Base-by-base conservation (phyloP, 805 yeast genomes). In the Diddensiella transvaalensis region DNA sequence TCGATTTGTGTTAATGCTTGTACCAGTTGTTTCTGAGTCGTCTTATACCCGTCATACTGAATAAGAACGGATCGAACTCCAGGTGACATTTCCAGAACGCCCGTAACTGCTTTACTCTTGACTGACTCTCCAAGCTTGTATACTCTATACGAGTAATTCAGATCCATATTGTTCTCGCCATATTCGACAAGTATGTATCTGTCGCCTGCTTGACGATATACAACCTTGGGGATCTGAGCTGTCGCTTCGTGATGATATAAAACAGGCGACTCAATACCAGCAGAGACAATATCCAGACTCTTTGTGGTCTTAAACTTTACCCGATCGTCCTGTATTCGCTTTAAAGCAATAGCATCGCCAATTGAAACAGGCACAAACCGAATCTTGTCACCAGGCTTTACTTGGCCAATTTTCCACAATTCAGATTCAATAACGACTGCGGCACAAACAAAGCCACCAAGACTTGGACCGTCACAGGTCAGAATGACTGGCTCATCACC, bases 371-470 rank as follows among this genome's bases (percentile, higher is more conserved):
- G 96, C 48, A 81, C 80, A 73, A 93, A 91, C 56, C 78, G 78
- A 51, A 91, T 81, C 42, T 67, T 59, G 62, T 93, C 98, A 62
- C 98, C 98, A 3, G 98, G 97, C 67, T 87, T 90, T 38, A 87
- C 90, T 71, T 91, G 98, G 41, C 99, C 99, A 63, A 93, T 86
- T 72, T 93, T 93, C 98, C 98, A 91, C 84, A 93, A 80, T 71
- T 93, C 99, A 36, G 95, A 87, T 62, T 89, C 95, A 11, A 88
- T 86, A 55, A 93, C 96, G 51, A 93, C 97, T 5, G 95, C 97
- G 63, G 89, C 85, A 69, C 98, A 91, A 29, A 91, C 97, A 63
- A 91, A 93, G 1, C 99, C 99, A 62, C 99, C 98, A 49, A 91
- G 78, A 8, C 96, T 86, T 37, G 99, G 98, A 54, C 98, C 98